Evolutionary conservation across 2,329 filamentous ascomycete genomes (phyloP).

Genomic region (Aspergillus calidoustus): DNA sequence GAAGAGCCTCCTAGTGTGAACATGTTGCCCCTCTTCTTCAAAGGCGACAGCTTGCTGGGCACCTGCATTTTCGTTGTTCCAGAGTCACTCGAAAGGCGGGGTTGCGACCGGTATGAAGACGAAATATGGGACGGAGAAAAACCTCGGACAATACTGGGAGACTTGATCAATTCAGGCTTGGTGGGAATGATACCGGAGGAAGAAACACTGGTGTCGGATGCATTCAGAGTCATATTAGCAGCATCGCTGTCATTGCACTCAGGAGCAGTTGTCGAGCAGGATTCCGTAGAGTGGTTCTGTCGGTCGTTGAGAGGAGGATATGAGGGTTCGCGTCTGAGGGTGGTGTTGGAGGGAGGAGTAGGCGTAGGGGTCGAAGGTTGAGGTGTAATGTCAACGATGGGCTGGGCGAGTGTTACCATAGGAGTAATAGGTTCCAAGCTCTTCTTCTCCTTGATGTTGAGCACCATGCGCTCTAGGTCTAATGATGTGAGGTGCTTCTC

Average conservation of each 20-base stretch:
- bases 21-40: conserved; percentile 71
- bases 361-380: conserved; percentile 48
- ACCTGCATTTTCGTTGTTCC: conserved; percentile 63
- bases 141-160: conserved; percentile 77
- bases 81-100: conserved; percentile 56
- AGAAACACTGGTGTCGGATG: conserved; percentile 66
- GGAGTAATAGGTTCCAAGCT: conserved; percentile 63
- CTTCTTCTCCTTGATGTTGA: conserved; percentile 85
- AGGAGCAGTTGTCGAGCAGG: conserved; percentile 62
- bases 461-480: conserved; percentile 91
- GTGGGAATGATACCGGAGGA: conserved; percentile 52
- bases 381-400: conserved; percentile 49
- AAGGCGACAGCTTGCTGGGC: conserved; percentile 57
- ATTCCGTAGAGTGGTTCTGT: conserved; percentile 57
- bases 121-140: conserved; percentile 79
- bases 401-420: conserved; percentile 46
- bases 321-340: conserved; percentile 38
- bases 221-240: conserved; percentile 43
- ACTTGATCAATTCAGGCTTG: conserved; percentile 56
- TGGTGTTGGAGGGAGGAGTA: conserved; percentile 37
- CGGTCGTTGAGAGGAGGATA: conserved; percentile 31
- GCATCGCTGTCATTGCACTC: conserved; percentile 52
- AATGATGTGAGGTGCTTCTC: conserved; percentile 92
- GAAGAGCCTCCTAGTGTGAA: conserved; percentile 80
- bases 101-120: conserved; percentile 68